Evolutionary conservation across 2,329 filamentous ascomycete species (phyloP).

Genomic region (Sphaerostilbella broomeana): DNA sequence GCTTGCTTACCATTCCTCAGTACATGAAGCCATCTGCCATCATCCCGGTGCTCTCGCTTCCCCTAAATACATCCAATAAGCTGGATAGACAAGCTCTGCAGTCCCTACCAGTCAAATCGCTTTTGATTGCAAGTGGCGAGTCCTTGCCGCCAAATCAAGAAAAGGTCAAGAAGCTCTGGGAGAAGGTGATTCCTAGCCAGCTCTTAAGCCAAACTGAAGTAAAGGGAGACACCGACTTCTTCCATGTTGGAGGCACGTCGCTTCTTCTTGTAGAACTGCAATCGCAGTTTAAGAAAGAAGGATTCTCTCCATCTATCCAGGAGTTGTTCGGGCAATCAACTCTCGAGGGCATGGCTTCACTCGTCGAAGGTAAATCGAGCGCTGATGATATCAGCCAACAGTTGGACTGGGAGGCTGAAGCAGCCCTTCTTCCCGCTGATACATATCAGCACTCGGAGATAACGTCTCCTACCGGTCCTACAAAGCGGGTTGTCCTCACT

Average conservation of each 20-base stretch:
- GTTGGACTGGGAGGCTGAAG: constrained; percentile 26
- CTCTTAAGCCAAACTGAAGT: constrained; percentile 2
- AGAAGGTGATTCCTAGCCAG: constrained; percentile 14
- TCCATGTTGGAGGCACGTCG: constrained; percentile 36
- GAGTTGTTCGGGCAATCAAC: constrained; percentile 33
- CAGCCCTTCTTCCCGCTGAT: constrained; percentile 5
- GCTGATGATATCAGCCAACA: constrained; percentile 14
- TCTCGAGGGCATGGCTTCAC: constrained; percentile 32
- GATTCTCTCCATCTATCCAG: constrained; percentile 24
- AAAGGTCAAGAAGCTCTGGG: constrained; percentile 14
- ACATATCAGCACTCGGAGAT: neutral
- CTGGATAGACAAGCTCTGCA: constrained; percentile 25
- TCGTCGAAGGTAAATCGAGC: constrained; percentile 19
- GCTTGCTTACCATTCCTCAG: constrained; percentile 23
- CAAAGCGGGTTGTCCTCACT: constrained; percentile 13
- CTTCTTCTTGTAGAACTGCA: constrained; percentile 34
- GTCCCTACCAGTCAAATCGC: constrained; percentile 20
- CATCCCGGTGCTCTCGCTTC: constrained; percentile 24
- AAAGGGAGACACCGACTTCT: constrained; percentile 31
- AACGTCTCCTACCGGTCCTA: neutral
- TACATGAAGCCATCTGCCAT: constrained; percentile 30
- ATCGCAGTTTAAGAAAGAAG: constrained; percentile 23
- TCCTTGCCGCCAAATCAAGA: constrained; percentile 5
- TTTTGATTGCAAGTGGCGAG: constrained; percentile 10
- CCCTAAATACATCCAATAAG: constrained; percentile 26